A percentile compares a stretch with the other conserved stretches of the same genome.
phyloP scores from a whole-genome alignment of 202 grass and related monocot genomes.

The Zizania palustris region DNA sequence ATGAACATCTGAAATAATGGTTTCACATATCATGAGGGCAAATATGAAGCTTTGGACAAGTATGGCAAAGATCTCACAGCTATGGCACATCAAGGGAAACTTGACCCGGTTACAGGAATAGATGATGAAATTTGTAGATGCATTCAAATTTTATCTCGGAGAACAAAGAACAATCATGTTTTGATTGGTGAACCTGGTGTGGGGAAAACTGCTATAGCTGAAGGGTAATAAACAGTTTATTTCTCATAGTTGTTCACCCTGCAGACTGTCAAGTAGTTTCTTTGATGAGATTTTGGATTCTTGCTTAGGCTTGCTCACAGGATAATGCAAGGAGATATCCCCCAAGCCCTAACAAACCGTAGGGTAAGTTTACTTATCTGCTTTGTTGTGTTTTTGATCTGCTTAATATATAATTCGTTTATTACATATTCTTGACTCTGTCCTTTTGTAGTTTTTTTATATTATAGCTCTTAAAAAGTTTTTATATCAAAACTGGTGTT shows the following conservation, averaged over 20 bases:
- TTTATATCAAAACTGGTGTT: no score
- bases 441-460: no score
- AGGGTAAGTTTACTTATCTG: constrained; percentile 51
- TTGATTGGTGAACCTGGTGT: constrained; percentile 99
- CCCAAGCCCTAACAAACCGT: constrained; percentile 90
- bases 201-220: constrained; percentile 98
- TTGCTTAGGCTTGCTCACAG: constrained; percentile 89
- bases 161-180: constrained; percentile 97
- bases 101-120: constrained; percentile 97
- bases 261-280: constrained; percentile 15
- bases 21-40: constrained; percentile 84
- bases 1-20: constrained; percentile 25
- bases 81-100: constrained; percentile 92
- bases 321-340: constrained; percentile 97
- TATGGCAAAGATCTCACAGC: constrained; percentile 98
- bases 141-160: constrained; percentile 96
- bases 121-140: constrained; percentile 99
- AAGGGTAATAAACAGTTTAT: constrained; percentile 60
- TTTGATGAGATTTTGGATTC: constrained; percentile 40
- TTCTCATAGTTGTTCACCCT: constrained; percentile 21
- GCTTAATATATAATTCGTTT: no score
- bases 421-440: no score
- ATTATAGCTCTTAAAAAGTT: no score
- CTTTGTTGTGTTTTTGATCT: no score
- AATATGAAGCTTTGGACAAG: constrained; percentile 95